These are phyloP conservation scores for Penstemon davidsonii DNA, from an alignment of 257 asterid species.

Conservation along the genomic window DNA sequence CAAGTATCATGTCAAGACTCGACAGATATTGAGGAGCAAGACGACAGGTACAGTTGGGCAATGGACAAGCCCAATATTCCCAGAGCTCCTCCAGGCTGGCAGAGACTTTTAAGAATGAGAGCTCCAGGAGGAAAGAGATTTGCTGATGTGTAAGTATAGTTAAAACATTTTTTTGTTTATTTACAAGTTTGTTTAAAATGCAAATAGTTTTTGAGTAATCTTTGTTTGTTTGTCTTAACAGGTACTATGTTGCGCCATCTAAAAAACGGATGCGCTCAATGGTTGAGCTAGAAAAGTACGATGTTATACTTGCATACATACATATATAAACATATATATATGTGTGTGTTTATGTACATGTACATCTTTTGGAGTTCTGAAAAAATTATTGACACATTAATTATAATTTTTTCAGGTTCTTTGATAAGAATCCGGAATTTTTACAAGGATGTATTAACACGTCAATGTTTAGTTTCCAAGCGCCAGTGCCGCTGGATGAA, in stretches of 20 bases:
- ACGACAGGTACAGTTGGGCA: slow-evolving; percentile 41
- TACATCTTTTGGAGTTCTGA: neutral
- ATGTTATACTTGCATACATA: neutral
- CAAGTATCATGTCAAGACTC: slow-evolving; percentile 47
- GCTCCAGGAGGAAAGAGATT: slow-evolving; percentile 53
- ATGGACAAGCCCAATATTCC: slow-evolving; percentile 48
- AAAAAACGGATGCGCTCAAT: slow-evolving; percentile 22
- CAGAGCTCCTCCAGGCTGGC: slow-evolving; percentile 47
- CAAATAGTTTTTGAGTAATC: neutral
- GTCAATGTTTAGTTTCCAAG: slow-evolving; percentile 62
- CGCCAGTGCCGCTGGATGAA: slow-evolving; percentile 63
- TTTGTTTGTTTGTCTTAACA: neutral
- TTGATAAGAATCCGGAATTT: slow-evolving; percentile 52
- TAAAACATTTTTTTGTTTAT: neutral
- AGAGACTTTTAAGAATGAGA: slow-evolving; percentile 40
- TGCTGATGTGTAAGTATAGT: slow-evolving; percentile 44
- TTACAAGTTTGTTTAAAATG: no score
- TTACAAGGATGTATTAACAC: slow-evolving; percentile 36
- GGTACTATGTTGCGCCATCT: slow-evolving; percentile 28
- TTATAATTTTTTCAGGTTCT: slow-evolving; percentile 40
- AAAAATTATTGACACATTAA: neutral
- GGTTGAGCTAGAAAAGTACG: slow-evolving; percentile 23
- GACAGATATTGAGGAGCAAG: slow-evolving; percentile 23
- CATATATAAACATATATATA: neutral
- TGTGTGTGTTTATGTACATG: no score